Evolutionary conservation across 805 yeast species (phyloP), one percentile per base, ranked within the genome.

Genomic region (Spencermartinsiella europaea): DNA sequence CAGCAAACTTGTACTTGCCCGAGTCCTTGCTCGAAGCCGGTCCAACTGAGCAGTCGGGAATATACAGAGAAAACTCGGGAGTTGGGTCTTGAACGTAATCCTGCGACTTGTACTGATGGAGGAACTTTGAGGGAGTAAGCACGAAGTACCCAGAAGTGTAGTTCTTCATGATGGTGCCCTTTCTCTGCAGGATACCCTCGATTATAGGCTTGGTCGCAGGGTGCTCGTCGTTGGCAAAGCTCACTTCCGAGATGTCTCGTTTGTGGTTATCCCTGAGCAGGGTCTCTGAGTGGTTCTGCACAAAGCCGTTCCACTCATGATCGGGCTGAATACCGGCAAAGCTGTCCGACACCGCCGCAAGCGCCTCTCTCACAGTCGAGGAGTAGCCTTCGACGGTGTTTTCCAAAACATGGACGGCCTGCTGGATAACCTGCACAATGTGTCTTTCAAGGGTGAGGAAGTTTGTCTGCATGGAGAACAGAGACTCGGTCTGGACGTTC

Each of bases 1-100:
- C 44, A 40, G 58, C 56, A 53, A 76, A 67, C 49, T 68, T 70
- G 62, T 59, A 65, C 45, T 69, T 68, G 19, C 68, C 72, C 21
- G 61, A 56, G 12, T 53, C 60, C 14, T 57, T 61, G 2, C 55
- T 44, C 5, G 66, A 53, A 28, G 66, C 65, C 16, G 60, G 57
- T 25, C 73, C 72, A 12, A 74, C 46, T 25, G 65, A 55, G 48
- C 74, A 65, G 16, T 74, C 79, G 7, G 81, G 81, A 33, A 76
- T 56, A 47, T 66, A 74, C 4, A 77, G 53, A 15, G 72, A 67
- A 37, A 72, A 54, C 20, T 71, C 70, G 14, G 80, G 80, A n/a
- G 66, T 64, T 4, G 74, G 62, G 49, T 73, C 77, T 46, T 58
- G 59, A 38, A 62, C 53, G 40, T 60, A 62, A 21, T 75, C 71